These are phyloP conservation scores for Pochonia chlamydosporia DNA, from an alignment of 2,329 filamentous ascomycete genomes.

Conservation along the genomic window DNA sequence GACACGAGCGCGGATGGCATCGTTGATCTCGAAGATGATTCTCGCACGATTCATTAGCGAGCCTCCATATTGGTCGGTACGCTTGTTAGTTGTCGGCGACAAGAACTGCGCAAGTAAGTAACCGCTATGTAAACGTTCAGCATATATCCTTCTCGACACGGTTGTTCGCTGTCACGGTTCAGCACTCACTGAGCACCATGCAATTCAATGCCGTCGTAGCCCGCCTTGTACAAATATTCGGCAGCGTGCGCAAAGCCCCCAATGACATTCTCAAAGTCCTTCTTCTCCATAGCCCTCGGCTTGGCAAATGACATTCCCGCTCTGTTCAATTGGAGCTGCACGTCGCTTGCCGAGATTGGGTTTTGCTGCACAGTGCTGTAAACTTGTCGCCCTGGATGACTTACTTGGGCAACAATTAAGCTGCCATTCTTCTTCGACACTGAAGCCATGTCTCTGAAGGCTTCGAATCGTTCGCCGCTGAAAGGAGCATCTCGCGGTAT, in stretches of 20 bases:
- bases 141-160: background rate
- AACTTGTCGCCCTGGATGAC: conserved; percentile 46
- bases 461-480: conserved; percentile 54
- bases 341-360: conserved; percentile 35
- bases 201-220: conserved; percentile 48
- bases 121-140: conserved; percentile 22
- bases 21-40: conserved; percentile 38
- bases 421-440: conserved; percentile 52
- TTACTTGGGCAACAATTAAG: conserved; percentile 56
- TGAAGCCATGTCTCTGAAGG: conserved; percentile 50
- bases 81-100: conserved; percentile 40
- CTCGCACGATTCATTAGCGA: conserved; percentile 37
- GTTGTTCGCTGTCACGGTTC: background rate
- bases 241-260: conserved; percentile 56
- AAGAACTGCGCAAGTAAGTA: conserved; percentile 50
- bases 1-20: conserved; percentile 26
- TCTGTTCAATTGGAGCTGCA: conserved; percentile 23
- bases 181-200: conserved; percentile 41
- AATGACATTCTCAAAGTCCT: conserved; percentile 52
- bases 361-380: conserved; percentile 18
- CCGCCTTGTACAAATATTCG: conserved; percentile 55
- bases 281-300: conserved; percentile 45
- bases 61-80: conserved; percentile 47
- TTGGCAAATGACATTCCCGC: conserved; percentile 32
- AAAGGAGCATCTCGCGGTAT: conserved; percentile 47